Conservation (phyloP, 2,329 filamentous ascomycete species). For the Ustulina deusta region DNA sequence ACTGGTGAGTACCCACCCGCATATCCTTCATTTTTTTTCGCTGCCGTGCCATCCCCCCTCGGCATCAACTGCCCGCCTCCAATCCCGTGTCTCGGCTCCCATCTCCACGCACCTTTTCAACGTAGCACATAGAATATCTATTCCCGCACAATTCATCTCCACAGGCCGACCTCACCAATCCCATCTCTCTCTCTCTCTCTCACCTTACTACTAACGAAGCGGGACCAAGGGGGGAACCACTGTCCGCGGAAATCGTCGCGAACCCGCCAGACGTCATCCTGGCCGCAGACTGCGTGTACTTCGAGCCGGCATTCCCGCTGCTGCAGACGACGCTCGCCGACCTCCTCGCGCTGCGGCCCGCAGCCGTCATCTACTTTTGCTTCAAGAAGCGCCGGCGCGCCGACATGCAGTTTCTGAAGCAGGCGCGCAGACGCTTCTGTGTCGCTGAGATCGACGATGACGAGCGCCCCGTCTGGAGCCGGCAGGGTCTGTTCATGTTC, state of each 20-base stretch:
- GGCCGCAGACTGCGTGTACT: constrained; percentile 98
- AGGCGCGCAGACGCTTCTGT: constrained; percentile 73
- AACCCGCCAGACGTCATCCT: constrained; percentile 82
- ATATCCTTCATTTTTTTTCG: background rate
- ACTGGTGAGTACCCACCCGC: constrained; percentile 73
- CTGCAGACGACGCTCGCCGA: constrained; percentile 82
- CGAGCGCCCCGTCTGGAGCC: constrained; percentile 67
- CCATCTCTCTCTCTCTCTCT: constrained; percentile 31
- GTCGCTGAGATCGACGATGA: constrained; percentile 73
- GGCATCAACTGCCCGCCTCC: constrained; percentile 34
- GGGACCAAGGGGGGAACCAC: constrained; percentile 67
- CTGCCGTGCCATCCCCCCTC: background rate
- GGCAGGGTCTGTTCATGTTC: constrained; percentile 71
- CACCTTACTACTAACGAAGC: constrained; percentile 14
- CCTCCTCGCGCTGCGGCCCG: constrained; percentile 78
- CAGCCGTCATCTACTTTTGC: constrained; percentile 79
- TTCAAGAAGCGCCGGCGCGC: constrained; percentile 93
- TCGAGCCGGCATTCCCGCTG: constrained; percentile 93
- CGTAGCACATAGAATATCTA: background rate
- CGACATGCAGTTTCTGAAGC: constrained; percentile 80
- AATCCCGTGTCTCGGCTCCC: background rate
- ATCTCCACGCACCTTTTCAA: background rate
- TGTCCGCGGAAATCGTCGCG: constrained; percentile 64
- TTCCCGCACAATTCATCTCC: background rate
- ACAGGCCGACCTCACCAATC: background rate